A percentile compares a stretch with the other conserved stretches of the same genome.
These are phyloP conservation scores for Boletus nobilissimus DNA, from an alignment of 1,284 basidiomycete genomes.

Conservation along the genomic window DNA sequence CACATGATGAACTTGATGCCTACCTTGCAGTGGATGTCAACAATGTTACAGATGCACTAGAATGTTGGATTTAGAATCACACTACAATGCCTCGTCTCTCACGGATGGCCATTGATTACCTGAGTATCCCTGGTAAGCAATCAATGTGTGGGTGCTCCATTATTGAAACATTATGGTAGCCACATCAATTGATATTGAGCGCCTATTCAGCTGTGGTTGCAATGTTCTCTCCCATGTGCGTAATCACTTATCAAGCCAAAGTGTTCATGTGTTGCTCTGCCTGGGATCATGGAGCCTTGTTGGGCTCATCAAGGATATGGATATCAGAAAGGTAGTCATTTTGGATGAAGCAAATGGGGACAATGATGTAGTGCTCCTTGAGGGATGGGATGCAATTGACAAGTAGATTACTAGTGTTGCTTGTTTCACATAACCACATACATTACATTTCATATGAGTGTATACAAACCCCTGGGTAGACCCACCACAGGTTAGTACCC, in stretches of 20 bases:
- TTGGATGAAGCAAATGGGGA: background rate
- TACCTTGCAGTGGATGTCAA: no score
- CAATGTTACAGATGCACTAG: background rate
- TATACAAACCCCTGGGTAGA: no score
- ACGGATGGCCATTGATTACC: background rate
- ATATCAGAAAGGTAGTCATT: background rate
- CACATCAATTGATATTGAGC: no score
- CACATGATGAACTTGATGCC: no score
- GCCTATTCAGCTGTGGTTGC: no score
- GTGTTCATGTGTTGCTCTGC: background rate
- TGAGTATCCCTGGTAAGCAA: background rate
- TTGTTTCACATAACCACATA: no score
- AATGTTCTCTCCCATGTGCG: no score
- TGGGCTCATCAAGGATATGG: background rate
- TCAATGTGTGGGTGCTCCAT: no score
- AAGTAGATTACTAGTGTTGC: background rate
- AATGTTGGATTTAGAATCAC: background rate
- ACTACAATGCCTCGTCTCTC: background rate
- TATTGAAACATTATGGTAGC: no score
- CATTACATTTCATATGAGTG: no score
- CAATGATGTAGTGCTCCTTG: background rate
- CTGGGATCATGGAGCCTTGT: background rate
- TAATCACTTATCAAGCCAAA: background rate
- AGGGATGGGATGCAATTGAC: background rate
- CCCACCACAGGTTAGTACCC: no score